Base-by-base conservation (phyloP, 345 rosid genomes). In the Raphanus raphanistrum region DNA sequence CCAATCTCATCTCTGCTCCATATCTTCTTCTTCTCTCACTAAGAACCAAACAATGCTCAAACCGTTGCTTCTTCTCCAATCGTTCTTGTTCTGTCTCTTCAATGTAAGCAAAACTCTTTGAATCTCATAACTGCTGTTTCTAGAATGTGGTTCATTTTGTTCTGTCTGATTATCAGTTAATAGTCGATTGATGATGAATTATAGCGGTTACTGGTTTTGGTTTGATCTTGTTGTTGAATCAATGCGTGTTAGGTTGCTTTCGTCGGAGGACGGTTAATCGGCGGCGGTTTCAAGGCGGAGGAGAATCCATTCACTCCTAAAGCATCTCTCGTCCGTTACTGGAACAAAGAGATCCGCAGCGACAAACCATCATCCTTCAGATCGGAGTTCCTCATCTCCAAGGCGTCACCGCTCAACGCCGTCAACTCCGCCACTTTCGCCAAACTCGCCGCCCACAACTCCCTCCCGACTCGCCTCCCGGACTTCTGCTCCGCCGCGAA, bases 401-500 rank as follows among this genome's bases (percentile, higher is more conserved):
- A 90, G 63, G 97, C 89, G 0, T 94, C 98, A 0, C 97, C 97
- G 6, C 52, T 92, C 3, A 88, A 62, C 57, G 88, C 90, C 28
- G 88, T 88, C 3, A 89, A 90, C 26, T 84, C 92, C 2, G 92
- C 91, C 4, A 74, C 83, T 57, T 92, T 85, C 74, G 8, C 93
- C 32, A 90, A 89, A 83, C 90, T 90, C 81, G 97, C 97, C 29
- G 58, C 89, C 26, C 79, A 82, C 3, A 88, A 86, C 65, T 76
- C 87, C 4, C 89, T 92, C 71, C 83, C 87, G 50, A 36, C 84
- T 5, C 90, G 89, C 25, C 84, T 92, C n/a, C 85, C 88, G 0
- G 83, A 88, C 10, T 92, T 94, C 80, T 94, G 98, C 82, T 83
- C 93, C 82, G 77, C 92, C 58, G 98, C 98, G 0, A 80, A 84